These are phyloP conservation scores for Plectosphaerella plurivora DNA, from an alignment of 2,329 filamentous ascomycete genomes.

Conservation along the genomic window DNA sequence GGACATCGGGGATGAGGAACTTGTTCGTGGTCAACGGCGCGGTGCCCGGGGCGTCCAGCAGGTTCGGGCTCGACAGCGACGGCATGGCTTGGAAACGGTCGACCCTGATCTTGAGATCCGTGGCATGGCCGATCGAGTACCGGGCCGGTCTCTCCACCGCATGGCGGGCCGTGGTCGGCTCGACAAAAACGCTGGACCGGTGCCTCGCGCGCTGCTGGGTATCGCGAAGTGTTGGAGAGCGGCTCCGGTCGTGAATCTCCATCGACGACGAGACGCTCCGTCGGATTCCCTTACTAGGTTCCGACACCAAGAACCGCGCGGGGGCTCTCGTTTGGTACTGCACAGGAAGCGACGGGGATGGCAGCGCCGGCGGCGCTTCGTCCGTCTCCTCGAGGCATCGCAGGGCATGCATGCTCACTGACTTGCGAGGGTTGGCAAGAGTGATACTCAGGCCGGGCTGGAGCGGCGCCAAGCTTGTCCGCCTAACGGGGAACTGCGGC, in stretches of 20 bases:
- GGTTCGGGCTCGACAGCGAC: not conserved
- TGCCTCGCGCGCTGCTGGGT: conserved; percentile 7
- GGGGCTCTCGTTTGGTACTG: conserved; percentile 11
- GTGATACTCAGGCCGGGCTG: not conserved
- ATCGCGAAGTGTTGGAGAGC: conserved; percentile 9
- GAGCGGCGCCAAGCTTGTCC: conserved; percentile 1
- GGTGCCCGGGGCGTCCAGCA: conserved; percentile 13
- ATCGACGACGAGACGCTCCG: conserved; percentile 25
- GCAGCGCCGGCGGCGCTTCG: conserved; percentile 13
- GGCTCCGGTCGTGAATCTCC: conserved; percentile 20
- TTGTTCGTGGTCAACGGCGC: conserved; percentile 18
- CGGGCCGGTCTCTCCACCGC: not conserved
- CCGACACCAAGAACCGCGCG: not conserved
- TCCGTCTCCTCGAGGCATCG: conserved; percentile 15
- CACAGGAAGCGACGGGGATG: conserved; percentile 11
- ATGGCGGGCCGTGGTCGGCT: not conserved
- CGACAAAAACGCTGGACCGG: conserved; percentile 15
- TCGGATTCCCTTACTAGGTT: conserved; percentile 5
- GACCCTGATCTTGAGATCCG: not conserved
- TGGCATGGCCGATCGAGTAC: conserved; percentile 1
- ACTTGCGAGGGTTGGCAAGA: conserved; percentile 19
- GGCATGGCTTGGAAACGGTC: not conserved
- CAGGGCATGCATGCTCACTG: conserved; percentile 25
- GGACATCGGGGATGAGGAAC: conserved; percentile 12
- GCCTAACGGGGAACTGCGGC: not conserved